These are phyloP conservation scores for Backusella australiensis DNA, from an alignment of 192 early-diverging fungal species.

Conservation along the genomic window DNA sequence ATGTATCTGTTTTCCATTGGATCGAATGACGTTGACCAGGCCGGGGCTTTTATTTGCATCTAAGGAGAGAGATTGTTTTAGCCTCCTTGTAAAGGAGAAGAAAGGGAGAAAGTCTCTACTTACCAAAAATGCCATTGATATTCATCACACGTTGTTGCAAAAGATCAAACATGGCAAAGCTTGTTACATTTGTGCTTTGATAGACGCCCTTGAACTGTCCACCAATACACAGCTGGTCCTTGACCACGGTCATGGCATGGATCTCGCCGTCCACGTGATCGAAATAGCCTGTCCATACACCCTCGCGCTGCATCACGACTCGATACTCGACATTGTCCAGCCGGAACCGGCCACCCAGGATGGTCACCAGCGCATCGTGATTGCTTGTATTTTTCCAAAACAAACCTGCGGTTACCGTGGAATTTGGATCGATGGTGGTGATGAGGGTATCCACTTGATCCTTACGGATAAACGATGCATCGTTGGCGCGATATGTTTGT, in stretches of 20 bases:
- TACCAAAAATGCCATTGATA: conserved; percentile 32
- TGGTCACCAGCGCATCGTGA: neutral
- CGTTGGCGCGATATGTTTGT: conserved; percentile 11
- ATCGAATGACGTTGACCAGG: conserved; percentile 21
- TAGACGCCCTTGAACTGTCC: conserved; percentile 42
- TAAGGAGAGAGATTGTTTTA: neutral
- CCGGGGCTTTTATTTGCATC: neutral
- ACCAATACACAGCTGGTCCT: conserved; percentile 55
- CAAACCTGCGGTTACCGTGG: conserved; percentile 46
- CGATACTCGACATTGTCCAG: conserved; percentile 35
- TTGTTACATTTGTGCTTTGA: conserved; percentile 8
- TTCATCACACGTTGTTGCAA: conserved; percentile 18
- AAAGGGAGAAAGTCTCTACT: neutral
- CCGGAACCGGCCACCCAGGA: conserved; percentile 55
- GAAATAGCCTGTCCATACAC: conserved; percentile 39
- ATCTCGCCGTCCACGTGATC: conserved; percentile 47
- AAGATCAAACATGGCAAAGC: conserved; percentile 54
- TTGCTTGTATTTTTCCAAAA: conserved; percentile 49
- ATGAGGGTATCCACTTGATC: neutral
- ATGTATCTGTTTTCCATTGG: conserved; percentile 32
- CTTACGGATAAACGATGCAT: neutral
- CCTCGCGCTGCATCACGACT: conserved; percentile 42
- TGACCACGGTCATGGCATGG: conserved; percentile 36
- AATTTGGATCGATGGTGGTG: neutral
- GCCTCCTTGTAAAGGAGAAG: conserved; percentile 2